A percentile compares a stretch with the other conserved stretches of the same genome.
Conservation (phyloP, 768 basidiomycete genomes). For the Suillus occidentalis region DNA sequence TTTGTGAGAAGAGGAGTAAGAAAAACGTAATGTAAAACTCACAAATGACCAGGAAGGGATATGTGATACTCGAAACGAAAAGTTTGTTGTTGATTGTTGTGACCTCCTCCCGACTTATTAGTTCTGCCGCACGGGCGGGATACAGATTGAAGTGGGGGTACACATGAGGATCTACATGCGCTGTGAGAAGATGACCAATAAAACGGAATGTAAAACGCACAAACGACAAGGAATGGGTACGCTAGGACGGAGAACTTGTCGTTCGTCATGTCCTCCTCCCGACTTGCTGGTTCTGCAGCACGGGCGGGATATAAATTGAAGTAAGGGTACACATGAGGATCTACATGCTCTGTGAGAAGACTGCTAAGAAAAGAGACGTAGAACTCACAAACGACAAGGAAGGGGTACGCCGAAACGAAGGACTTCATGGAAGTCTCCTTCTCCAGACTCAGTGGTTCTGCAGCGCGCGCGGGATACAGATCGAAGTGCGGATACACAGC, state of each 20-base stretch:
- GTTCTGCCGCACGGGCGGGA: conserved; percentile 17
- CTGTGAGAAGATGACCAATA: not conserved
- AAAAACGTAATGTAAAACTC: not conserved
- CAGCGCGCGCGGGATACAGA: conserved; percentile 19
- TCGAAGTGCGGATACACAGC: conserved; percentile 36
- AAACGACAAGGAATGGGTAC: not conserved
- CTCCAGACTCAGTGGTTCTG: conserved; percentile 10
- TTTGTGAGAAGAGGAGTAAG: conserved; percentile 2
- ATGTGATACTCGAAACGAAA: conserved; percentile 5
- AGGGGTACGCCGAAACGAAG: conserved; percentile 14
- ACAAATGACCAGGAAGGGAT: conserved; percentile 19
- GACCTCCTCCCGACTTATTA: not conserved
- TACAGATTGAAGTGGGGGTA: conserved; percentile 38
- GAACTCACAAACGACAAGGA: conserved; percentile 16
- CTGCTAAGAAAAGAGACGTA: not conserved
- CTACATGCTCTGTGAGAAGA: conserved; percentile 23
- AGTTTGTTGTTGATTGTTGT: not conserved
- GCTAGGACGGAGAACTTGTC: not conserved
- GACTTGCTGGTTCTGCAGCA: not conserved
- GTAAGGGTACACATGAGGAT: conserved; percentile 38
- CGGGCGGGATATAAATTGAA: conserved; percentile 29
- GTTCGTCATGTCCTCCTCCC: not conserved
- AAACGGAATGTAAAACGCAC: not conserved
- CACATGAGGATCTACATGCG: conserved; percentile 10
- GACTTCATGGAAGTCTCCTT: not conserved